These are phyloP conservation scores for Neopestalotiopsis sp. DNA, from an alignment of 2,329 filamentous ascomycete genomes.

Conservation along the genomic window DNA sequence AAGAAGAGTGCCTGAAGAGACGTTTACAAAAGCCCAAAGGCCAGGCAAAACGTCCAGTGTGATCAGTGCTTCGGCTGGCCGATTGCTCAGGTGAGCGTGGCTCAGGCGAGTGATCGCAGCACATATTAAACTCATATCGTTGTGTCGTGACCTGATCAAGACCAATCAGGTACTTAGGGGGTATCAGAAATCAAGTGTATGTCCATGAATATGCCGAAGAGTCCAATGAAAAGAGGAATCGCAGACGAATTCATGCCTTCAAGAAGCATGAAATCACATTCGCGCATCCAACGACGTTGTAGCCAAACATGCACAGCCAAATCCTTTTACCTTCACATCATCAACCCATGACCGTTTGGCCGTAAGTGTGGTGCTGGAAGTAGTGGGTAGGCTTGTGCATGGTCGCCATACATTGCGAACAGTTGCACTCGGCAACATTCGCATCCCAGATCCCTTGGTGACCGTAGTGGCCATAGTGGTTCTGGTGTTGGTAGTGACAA, in stretches of 20 bases:
- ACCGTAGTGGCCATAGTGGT: conserved; percentile 51
- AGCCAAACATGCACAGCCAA: not conserved
- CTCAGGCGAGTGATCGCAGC: not conserved
- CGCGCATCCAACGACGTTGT: conserved; percentile 14
- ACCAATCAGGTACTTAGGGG: conserved; percentile 22
- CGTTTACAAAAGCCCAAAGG: not conserved
- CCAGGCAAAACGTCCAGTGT: not conserved
- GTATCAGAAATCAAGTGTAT: conserved; percentile 39
- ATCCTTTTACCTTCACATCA: not conserved
- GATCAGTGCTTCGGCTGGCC: not conserved
- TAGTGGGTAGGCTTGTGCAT: conserved; percentile 53
- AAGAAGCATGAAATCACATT: conserved; percentile 22
- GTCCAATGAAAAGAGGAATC: conserved; percentile 27
- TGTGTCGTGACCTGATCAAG: not conserved
- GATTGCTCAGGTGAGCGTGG: not conserved
- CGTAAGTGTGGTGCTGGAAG: conserved; percentile 54
- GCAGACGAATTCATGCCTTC: conserved; percentile 2
- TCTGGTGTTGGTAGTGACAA: conserved; percentile 44
- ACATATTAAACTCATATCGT: not conserved
- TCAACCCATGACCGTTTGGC: conserved; percentile 62
- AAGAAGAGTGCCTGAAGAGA: conserved; percentile 18
- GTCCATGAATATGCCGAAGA: conserved; percentile 35
- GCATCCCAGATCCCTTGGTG: conserved; percentile 57
- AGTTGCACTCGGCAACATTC: conserved; percentile 55
- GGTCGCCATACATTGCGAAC: conserved; percentile 50